Evolutionary conservation across 2,329 filamentous ascomycete genomes (phyloP).

Genomic region (Fusarium continuum): DNA sequence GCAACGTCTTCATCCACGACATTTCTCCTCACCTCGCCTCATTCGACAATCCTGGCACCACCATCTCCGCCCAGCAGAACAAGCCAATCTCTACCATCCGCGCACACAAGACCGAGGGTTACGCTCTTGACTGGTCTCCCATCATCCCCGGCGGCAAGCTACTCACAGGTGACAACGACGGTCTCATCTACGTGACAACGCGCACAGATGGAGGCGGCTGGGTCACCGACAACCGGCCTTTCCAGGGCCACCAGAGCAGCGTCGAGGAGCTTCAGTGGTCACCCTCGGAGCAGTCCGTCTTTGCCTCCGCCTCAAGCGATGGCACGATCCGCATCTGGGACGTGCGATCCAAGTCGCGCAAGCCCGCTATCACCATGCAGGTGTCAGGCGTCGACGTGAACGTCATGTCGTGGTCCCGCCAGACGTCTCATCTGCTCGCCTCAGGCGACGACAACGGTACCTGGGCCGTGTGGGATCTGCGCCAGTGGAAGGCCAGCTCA

Average conservation of each 20-base stretch:
- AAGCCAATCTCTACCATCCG: slow-evolving; percentile 88
- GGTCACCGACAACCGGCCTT: slow-evolving; percentile 84
- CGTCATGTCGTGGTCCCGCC: slow-evolving; percentile 92
- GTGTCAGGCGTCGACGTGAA: slow-evolving; percentile 90
- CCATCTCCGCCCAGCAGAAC: slow-evolving; percentile 82
- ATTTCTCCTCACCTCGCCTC: slow-evolving; percentile 87
- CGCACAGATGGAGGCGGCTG: slow-evolving; percentile 88
- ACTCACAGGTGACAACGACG: slow-evolving; percentile 89
- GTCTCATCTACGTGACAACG: slow-evolving; percentile 87
- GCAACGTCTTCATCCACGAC: slow-evolving; percentile 91
- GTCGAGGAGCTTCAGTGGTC: slow-evolving; percentile 98
- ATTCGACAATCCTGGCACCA: slow-evolving; percentile 88
- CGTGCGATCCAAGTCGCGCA: slow-evolving; percentile 86
- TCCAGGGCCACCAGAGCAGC: slow-evolving; percentile 83
- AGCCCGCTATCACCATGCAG: slow-evolving; percentile 86
- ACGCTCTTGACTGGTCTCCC: slow-evolving; percentile 96
- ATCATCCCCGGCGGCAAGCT: slow-evolving; percentile 80
- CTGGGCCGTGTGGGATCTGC: slow-evolving; percentile 96
- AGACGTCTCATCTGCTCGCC: slow-evolving; percentile 88
- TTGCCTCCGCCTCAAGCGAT: slow-evolving; percentile 92
- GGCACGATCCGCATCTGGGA: slow-evolving; percentile 98
- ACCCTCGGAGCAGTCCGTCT: slow-evolving; percentile 90
- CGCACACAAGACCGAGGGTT: slow-evolving; percentile 93
- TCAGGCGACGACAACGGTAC: slow-evolving; percentile 92
- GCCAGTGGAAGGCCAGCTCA: slow-evolving; percentile 81